Evolutionary conservation across 2,329 filamentous ascomycete genomes (phyloP), one percentile per base, ranked within the genome.

Genomic region (Trichoderma breve): DNA sequence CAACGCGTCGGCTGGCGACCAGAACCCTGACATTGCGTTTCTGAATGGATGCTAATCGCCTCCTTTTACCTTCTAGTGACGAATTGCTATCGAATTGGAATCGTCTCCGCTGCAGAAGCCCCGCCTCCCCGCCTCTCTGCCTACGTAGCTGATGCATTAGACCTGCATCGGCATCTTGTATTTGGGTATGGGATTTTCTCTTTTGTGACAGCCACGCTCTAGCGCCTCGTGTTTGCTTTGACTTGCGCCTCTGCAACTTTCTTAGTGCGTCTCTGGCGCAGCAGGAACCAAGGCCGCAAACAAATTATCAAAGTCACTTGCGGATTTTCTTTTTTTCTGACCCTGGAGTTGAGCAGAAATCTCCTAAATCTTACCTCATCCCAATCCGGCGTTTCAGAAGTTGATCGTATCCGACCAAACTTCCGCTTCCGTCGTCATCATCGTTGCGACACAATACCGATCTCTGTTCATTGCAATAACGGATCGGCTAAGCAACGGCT

Each of bases 71-170:
- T n/a, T 71, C 28, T 71, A 71, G 69, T 64, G 61, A 71, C 68
- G 32, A 53, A 60, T 58, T 55, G 39, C 28, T 21, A 65, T 70
- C 71, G 71, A 72, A 72, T 66, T 72, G 71, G 53, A 72, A 55
- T 53, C 61, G 55, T 62, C 66, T 70, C 71, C 71, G 71, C 71
- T 63, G 61, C 66, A 70, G 51, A 61, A 66, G 53, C 43, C 71
- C 71, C 60, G 51, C 61, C 64, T 69, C 64, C 71, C 63, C 71
- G 64, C 71, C 51, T 61, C 58, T 55, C 34, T 66, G 61, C 34
- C 66, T 63, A 70, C 71, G 66, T 72, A 65, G 60, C 43, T 62
- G 71, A 26, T 70, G 60, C 71, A 72, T 64, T 65, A 70, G 66
- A 64, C 66, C 36, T 63, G 60, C 66, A 58, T 70, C 53, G 36